phyloP scores from a whole-genome alignment of 768 basidiomycete genomes.

The Rickenella mellea region DNA sequence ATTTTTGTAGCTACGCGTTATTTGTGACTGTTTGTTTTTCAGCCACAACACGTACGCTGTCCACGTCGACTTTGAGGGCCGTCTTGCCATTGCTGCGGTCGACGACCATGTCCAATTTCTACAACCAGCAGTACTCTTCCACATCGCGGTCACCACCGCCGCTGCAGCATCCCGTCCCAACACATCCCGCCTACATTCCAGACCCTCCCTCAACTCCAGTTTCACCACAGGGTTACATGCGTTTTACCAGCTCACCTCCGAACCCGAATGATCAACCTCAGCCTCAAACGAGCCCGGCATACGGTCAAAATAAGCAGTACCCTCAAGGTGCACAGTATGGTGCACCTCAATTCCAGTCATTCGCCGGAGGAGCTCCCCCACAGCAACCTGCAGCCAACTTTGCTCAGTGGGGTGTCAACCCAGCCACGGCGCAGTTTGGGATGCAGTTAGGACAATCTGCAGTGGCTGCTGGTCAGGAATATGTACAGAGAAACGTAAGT shows the following conservation, averaged over 20 bases:
- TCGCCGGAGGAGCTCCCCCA: constrained; percentile 26
- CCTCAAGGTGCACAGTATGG: constrained; percentile 22
- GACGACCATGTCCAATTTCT: background rate
- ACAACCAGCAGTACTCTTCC: background rate
- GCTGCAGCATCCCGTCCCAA: constrained; percentile 80
- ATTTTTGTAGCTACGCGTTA: background rate
- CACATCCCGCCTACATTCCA: constrained; percentile 78
- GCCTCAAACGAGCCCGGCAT: constrained; percentile 15
- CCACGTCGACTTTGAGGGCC: background rate
- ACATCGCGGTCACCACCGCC: constrained; percentile 60
- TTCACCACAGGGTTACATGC: constrained; percentile 68
- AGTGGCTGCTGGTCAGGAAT: constrained; percentile 89
- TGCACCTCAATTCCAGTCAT: constrained; percentile 33
- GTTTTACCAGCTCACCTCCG: constrained; percentile 57
- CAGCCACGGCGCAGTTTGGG: constrained; percentile 89
- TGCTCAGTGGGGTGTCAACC: constrained; percentile 79
- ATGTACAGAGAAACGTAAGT: constrained; percentile 88
- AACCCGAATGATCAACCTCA: constrained; percentile 16
- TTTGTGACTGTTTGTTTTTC: background rate
- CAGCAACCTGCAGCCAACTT: constrained; percentile 37
- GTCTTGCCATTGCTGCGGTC: background rate
- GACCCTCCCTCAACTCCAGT: constrained; percentile 71
- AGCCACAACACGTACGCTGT: background rate
- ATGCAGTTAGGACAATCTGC: constrained; percentile 93
- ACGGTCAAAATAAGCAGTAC: constrained; percentile 9